Conservation (phyloP, 805 yeast genomes). For the Metschnikowia matae region DNA sequence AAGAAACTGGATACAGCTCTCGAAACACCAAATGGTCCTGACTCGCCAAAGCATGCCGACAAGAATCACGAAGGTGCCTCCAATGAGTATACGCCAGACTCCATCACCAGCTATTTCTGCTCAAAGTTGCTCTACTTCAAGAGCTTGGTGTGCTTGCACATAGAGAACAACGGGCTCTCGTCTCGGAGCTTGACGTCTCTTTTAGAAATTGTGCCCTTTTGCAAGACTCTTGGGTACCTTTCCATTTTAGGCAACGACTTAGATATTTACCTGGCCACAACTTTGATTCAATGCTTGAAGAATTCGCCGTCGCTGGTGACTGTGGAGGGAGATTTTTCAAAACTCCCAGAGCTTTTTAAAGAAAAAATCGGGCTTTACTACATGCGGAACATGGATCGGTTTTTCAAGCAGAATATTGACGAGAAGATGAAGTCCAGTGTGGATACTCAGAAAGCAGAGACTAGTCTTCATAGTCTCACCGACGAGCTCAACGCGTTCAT, state of each 20-base stretch:
- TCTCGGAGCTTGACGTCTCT: slow-evolving; percentile 54
- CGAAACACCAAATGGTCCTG: too few species aligned
- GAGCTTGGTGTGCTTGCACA: slow-evolving; percentile 58
- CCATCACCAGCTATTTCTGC: slow-evolving; percentile 51
- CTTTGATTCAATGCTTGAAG: slow-evolving; percentile 67
- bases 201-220: slow-evolving; percentile 66
- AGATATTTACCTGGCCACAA: slow-evolving; percentile 56
- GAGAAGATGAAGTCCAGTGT: slow-evolving; percentile 33
- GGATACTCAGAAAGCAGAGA: neutral
- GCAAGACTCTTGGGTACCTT: slow-evolving; percentile 61
- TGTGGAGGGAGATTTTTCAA: slow-evolving; percentile 61
- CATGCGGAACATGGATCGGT: slow-evolving; percentile 74
- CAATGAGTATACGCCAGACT: slow-evolving; percentile 12
- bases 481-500: slow-evolving; percentile 28
- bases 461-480: slow-evolving; percentile 33
- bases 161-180: slow-evolving; percentile 63
- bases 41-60: too few species aligned
- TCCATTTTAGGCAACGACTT: slow-evolving; percentile 63
- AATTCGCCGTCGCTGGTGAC: slow-evolving; percentile 60
- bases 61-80: neutral
- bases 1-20: too few species aligned
- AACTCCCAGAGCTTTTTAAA: slow-evolving; percentile 57
- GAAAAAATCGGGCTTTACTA: slow-evolving; percentile 75
- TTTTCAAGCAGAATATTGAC: slow-evolving; percentile 25
- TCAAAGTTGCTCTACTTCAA: slow-evolving; percentile 67